Evolutionary conservation across 139 green algal genomes (phyloP), one percentile per base, ranked within the genome.

Genomic region (Chlamydomonas applanata): DNA sequence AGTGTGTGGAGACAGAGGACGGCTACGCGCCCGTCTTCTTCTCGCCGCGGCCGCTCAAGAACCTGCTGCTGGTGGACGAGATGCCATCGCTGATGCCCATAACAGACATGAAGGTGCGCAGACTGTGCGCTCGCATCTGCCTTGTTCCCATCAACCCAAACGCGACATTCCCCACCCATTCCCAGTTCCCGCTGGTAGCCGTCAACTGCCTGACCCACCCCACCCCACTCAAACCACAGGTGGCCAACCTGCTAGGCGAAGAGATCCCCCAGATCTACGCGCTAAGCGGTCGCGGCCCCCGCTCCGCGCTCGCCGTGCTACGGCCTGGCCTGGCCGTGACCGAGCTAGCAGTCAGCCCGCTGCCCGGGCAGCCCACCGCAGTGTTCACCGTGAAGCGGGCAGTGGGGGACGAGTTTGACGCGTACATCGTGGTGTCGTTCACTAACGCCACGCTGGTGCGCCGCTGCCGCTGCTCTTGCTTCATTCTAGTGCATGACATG

Each of bases 361-460:
- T 99, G 69, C 94, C 96, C 1, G 95, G 93, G 34, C 85, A 87
- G 27, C 95, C 96, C 63, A 98, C 84, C 9, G 93, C 87, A 2
- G 90, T 99, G 9, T 99, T 91, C 87, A 98, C 95, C 14, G 73
- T 97, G 27, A 84, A 86, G 35, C 83, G 85, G 27, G 76, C 69
- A 36, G 69, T 74, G 4, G 73, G 61, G 20, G 93, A 98, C 69
- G 91, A 96, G 57, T 96, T 89, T 72, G 96, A 99, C 75, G 84
- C 87, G 4, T 98, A 94, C 90, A 99, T 99, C 70, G 86, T 99
- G 16, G 95, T 99, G 57, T 97, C 91, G 24, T 99, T 99, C 85
- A 79, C 77, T 65, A 98, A 98, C 65, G 95, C 93, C 27, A 99
- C 96, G 1, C 90, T 99, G 81, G 93, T 94, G 65, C 24, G 88